Evolutionary conservation across 345 rosid species (phyloP).

Genomic region (Garcia nutans): DNA sequence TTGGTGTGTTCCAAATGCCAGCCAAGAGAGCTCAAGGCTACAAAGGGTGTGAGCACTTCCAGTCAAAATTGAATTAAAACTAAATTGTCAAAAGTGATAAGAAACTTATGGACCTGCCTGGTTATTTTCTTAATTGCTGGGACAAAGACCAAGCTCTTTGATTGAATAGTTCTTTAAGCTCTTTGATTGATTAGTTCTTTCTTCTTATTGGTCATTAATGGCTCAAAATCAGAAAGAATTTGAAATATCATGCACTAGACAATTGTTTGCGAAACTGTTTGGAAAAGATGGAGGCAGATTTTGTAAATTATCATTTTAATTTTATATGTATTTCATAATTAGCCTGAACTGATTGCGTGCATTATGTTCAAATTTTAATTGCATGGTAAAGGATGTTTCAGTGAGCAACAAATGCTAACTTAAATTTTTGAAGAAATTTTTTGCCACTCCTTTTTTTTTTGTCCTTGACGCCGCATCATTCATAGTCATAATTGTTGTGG

Average conservation of each 20-base stretch:
- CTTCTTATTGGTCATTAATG: not conserved
- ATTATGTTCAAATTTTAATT: not conserved
- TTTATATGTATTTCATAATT: not conserved
- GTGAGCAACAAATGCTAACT: not conserved
- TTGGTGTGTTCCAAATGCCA: not conserved
- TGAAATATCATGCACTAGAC: not conserved
- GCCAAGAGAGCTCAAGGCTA: not conserved
- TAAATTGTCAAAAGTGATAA: not conserved
- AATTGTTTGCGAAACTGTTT: not conserved
- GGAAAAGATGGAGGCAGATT: not conserved
- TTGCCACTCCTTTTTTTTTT: not conserved
- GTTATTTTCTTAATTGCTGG: not conserved
- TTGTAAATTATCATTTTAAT: not conserved
- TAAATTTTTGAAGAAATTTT: not conserved
- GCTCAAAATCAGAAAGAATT: not conserved
- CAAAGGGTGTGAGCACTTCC: not conserved
- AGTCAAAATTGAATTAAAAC: not conserved
- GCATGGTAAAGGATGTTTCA: not conserved
- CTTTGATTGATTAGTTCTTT: not conserved
- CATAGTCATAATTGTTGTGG: not conserved
- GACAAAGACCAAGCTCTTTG: not conserved
- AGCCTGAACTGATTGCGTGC: not conserved
- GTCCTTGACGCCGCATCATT: not conserved
- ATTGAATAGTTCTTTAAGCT: not conserved
- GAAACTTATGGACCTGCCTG: not conserved